Conservation (phyloP, 2,329 filamentous ascomycete species). For the Beauveria sp. region DNA sequence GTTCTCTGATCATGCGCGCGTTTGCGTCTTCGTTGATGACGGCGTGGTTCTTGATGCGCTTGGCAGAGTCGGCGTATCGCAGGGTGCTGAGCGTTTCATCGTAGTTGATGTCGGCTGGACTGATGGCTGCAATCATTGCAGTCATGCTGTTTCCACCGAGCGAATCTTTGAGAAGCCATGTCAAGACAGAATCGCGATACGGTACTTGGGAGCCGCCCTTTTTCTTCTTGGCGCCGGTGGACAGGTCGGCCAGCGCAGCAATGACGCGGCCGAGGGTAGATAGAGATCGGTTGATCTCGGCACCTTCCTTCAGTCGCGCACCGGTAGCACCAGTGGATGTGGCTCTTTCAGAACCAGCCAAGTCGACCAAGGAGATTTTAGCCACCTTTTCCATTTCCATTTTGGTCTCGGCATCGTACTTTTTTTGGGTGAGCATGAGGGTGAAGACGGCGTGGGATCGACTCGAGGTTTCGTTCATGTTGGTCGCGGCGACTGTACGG, state of each 20-base stretch:
- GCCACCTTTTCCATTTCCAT: slow-evolving; percentile 98
- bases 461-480: slow-evolving; percentile 99
- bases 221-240: slow-evolving; percentile 75
- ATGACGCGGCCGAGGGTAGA: slow-evolving; percentile 97
- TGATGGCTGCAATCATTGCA: slow-evolving; percentile 98
- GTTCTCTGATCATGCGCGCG: slow-evolving; percentile 94
- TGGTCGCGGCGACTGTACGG: slow-evolving; percentile 92
- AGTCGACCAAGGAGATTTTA: slow-evolving; percentile 94
- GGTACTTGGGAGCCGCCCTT: slow-evolving; percentile 68
- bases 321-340: slow-evolving; percentile 96
- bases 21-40: slow-evolving; percentile 99
- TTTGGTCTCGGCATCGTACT: slow-evolving; percentile 81
- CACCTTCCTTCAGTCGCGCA: slow-evolving; percentile 90
- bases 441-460: slow-evolving; percentile 98
- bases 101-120: slow-evolving; percentile 97
- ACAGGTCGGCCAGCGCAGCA: slow-evolving; percentile 85
- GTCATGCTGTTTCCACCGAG: slow-evolving; percentile 98
- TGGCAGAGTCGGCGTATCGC: slow-evolving; percentile 93
- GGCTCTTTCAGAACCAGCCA: slow-evolving; percentile 94
- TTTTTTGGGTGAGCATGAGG: slow-evolving; percentile 88
- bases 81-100: slow-evolving; percentile 95
- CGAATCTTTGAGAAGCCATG: slow-evolving; percentile 95
- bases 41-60: slow-evolving; percentile 99
- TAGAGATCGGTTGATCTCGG: slow-evolving; percentile 94
- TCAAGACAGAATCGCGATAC: slow-evolving; percentile 93